Base-by-base conservation (phyloP, 331 rosid species). In the Arachis monticola region DNA sequence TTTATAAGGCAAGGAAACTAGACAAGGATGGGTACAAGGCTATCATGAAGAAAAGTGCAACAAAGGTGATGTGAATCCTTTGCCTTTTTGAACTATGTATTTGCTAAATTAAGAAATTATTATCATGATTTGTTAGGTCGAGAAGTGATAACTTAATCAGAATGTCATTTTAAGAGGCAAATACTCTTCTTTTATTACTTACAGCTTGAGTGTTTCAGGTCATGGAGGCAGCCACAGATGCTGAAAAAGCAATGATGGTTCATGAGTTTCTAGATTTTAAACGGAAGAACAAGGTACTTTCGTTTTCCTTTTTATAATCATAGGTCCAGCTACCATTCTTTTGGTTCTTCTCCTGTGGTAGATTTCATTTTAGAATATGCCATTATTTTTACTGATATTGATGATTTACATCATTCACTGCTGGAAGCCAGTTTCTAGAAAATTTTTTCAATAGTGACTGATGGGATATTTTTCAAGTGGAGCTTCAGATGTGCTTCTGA, bases 1-100 rank as follows among this genome's bases (percentile, higher is more conserved):
- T 95, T 72, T 95, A 95, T 78, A 95, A 95, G 83, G 97, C 98
- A 76, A 89, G 91, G 85, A 92, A 95, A 74, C 90, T 95, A 59
- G 94, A 92, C 77, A 92, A 87, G 86, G 98, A 92, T 67, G 98
- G 96, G 38, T 95, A 95, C 87, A 95, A 95, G 91, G 90, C 96
- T 78, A 95, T 95, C 70, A 90, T 95, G 99, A 95, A 95, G 94
- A 95, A 92, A 90, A 90, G 96, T 83, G 97, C 97, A 63, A 92
- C 99, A 13, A 95, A 95, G 97, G 99, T 95, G 62, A 56, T 72
- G 77, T 75, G 77, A 71, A 59, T 60, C 63, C 62, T 78, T 44
- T 52, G 32, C 81, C 8, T 67, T 40, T 13, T 60, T 73, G 68
- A 53, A 46, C 46, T 53, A 62, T 63, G 67, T 70, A 59, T 74